A percentile compares a stretch with the other conserved stretches of the same genome.
These are phyloP conservation scores for Alternaria atra DNA, from an alignment of 2,329 filamentous ascomycete species.

Conservation along the genomic window DNA sequence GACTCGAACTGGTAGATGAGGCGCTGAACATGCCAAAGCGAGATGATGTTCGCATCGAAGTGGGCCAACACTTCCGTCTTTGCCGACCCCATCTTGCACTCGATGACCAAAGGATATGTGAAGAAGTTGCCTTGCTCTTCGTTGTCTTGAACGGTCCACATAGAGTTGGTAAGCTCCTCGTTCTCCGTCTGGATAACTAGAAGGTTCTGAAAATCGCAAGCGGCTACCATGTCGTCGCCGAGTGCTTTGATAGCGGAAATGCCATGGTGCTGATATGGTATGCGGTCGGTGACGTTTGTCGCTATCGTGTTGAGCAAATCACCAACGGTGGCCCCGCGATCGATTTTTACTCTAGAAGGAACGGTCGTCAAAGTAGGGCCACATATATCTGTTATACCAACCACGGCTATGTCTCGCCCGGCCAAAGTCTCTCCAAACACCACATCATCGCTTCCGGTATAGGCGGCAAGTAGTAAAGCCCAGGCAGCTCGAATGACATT, in stretches of 20 bases:
- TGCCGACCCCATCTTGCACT: conserved; percentile 35
- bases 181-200: conserved; percentile 61
- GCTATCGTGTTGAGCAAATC: conserved; percentile 35
- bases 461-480: conserved; percentile 33
- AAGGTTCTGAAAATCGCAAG: conserved; percentile 65
- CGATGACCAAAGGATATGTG: conserved; percentile 45
- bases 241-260: conserved; percentile 50
- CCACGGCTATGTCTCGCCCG: conserved; percentile 47
- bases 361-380: conserved; percentile 53
- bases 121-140: conserved; percentile 45
- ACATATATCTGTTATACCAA: conserved; percentile 45
- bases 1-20: conserved; percentile 43
- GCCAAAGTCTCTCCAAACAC: conserved; percentile 44
- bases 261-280: conserved; percentile 51
- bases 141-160: conserved; percentile 42
- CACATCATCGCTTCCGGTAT: conserved; percentile 33
- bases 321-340: conserved; percentile 33
- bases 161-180: conserved; percentile 31
- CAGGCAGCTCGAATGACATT: conserved; percentile 34
- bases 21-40: conserved; percentile 40
- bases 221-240: conserved; percentile 63
- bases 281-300: conserved; percentile 34
- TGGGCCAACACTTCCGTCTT: conserved; percentile 37
- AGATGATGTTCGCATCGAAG: conserved; percentile 40
- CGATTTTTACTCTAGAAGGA: conserved; percentile 47